Conservation (phyloP, 1,284 basidiomycete species). For the Afroboletus lepidellus region DNA sequence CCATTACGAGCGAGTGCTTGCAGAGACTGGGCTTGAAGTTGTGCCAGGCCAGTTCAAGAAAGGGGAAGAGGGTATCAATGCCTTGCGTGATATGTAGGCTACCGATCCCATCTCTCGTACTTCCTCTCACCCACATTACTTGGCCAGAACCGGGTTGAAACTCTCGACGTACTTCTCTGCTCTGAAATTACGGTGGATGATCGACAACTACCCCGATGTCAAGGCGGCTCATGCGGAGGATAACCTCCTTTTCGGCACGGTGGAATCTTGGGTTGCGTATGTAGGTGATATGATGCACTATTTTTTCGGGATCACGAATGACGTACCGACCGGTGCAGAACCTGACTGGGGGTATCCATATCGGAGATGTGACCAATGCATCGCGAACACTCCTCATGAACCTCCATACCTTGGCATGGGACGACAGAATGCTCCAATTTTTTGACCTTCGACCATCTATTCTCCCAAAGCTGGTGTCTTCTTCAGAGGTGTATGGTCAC, state of each 20-base stretch:
- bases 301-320: slow-evolving; percentile 6
- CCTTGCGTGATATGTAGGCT: slow-evolving; percentile 65
- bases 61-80: slow-evolving; percentile 67
- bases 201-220: slow-evolving; percentile 85
- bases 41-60: slow-evolving; percentile 63
- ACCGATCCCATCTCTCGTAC: not conserved
- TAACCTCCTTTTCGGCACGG: slow-evolving; percentile 88
- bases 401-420: slow-evolving; percentile 81
- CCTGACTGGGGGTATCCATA: slow-evolving; percentile 85
- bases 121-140: not conserved
- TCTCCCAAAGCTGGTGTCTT: slow-evolving; percentile 87
- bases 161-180: slow-evolving; percentile 97
- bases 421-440: slow-evolving; percentile 80
- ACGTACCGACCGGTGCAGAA: slow-evolving; percentile 50
- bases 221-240: slow-evolving; percentile 79
- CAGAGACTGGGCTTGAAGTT: slow-evolving; percentile 75
- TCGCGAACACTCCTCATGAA: slow-evolving; percentile 95
- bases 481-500: slow-evolving; percentile 89
- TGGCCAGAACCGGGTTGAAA: slow-evolving; percentile 79
- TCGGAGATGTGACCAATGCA: slow-evolving; percentile 95
- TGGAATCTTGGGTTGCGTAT: slow-evolving; percentile 96
- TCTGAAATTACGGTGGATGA: slow-evolving; percentile 96
- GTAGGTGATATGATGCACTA: slow-evolving; percentile 51
- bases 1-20: slow-evolving; percentile 73
- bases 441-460: slow-evolving; percentile 80